Base-by-base conservation (phyloP, 768 basidiomycete genomes). In the Pleurotus tuoliensis region DNA sequence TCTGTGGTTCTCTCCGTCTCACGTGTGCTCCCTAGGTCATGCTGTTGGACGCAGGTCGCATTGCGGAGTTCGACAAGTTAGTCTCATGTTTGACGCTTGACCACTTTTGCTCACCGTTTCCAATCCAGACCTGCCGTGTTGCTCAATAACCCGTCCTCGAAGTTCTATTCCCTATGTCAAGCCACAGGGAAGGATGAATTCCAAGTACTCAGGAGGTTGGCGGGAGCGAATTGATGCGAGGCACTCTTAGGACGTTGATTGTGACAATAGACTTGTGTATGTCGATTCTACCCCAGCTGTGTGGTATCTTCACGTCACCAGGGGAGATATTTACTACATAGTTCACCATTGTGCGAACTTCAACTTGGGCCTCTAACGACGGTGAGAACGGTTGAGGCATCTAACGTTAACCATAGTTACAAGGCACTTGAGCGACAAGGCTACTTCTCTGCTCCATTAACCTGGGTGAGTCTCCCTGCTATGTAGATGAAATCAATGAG, bases 111-210 rank as follows among this genome's bases (percentile, higher is more conserved):
- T 34, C 13, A 37, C 41, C 51, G 9, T 12, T 18, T 12, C 25
- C 24, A 43, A 50, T 49, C 34, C 45, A 80, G 82, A 48, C 88
- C 89, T 0, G 73, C 70, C 0, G 71, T 68, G 1, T 71, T 91
- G 50, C 76, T 92, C 18, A 71, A 75, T 15, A 69, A 92, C 60
- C 61, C 79, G 2, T 66, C 70, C 12, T 88, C 87, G 30, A 82
- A 78, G 59, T 90, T 90, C 70, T 73, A 90, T 58, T 70, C 76
- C 0, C 69, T 92, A 12, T 91, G 88, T 68, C 86, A 83, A 67
- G 88, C 88, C 12, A 85, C 88, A 1, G 90, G 90, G 16, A 84
- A 77, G 61, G 77, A 80, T 37, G 88, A 91, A 67, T 90, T 90
- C 65, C 73, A 80, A 6, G 75, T 80, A 56, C 73, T 92, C 52